Base-by-base conservation (phyloP, 345 rosid species). In the Jatropha curcas region DNA sequence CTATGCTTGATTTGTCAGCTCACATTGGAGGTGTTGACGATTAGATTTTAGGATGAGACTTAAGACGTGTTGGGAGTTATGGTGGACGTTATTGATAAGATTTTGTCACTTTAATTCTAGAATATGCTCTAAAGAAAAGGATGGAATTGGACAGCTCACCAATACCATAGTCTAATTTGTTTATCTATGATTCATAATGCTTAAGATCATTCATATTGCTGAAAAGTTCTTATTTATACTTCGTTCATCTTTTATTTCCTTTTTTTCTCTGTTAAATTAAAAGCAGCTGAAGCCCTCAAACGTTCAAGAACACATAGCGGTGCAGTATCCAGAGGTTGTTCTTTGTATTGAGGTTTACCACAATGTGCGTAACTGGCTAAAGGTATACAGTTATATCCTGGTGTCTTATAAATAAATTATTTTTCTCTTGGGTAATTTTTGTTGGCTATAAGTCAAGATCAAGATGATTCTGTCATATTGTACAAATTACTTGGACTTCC, bases 331-430 rank as follows among this genome's bases (percentile, higher is more conserved):
- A 12, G 97, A 94, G 80, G 86, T 86, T 65, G 79, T 90, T 78
- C 85, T 94, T 50, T 87, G 88, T 46, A 74, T 90, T 71, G 97
- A 92, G 84, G 84, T 94, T 60, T 89, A 86, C 79, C 86, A 92
- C 73, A 71, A 73, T 69, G 51, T 46, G 46, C 74, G 76, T 28
- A 83, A 76, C 74, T 79, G 67, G 72, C 5, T 46, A 43, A 94
- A 94, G 94, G 98, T 93, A 74, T 48, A 22, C 19, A 51, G 5
- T 64, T 34, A 22, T 7, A 2, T 65, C 46, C 56, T 46, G 5
- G 24, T 41, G 22, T 64, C 10, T 24, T 41, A 5, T 25, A 27
- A 43, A 65, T 27, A 3, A 43, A 45, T 16, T 27, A 61, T 45
- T 35, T 27, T 43, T 4, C 5, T 13, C 45, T 41, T 43, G 35